Percentiles rank a stretch among this genome's conserved stretches.
phyloP scores from a whole-genome alignment of 2,329 filamentous ascomycete species.

The Cladophialophora carrionii region DNA sequence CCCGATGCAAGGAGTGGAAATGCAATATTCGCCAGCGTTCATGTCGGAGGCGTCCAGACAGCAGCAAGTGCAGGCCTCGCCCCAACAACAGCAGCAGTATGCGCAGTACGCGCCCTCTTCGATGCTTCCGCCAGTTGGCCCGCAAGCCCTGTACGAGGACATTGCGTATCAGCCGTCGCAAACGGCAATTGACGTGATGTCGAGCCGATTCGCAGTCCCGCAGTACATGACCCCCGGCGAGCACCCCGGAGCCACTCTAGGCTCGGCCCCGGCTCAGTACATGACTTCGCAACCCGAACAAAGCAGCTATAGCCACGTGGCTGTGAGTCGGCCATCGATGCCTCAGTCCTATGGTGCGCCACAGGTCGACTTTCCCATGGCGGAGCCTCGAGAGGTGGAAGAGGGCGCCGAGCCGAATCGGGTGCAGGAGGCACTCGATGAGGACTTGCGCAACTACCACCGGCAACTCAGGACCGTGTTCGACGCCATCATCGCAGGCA shows the following conservation, averaged over 20 bases:
- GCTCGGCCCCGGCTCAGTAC: constrained; percentile 61
- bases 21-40: constrained; percentile 71
- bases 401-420: constrained; percentile 44
- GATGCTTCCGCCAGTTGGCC: constrained; percentile 65
- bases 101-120: constrained; percentile 64
- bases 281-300: constrained; percentile 66
- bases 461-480: constrained; percentile 66
- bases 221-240: constrained; percentile 74
- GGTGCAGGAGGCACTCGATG: constrained; percentile 57
- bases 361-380: constrained; percentile 53
- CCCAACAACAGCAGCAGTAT: constrained; percentile 59
- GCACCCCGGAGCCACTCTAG: constrained; percentile 63
- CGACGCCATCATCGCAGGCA: constrained; percentile 67
- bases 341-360: constrained; percentile 56
- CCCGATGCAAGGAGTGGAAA: constrained; percentile 55
- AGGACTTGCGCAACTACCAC: constrained; percentile 70
- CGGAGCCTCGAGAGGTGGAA: constrained; percentile 45
- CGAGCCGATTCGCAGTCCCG: constrained; percentile 68
- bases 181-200: constrained; percentile 74
- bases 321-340: constrained; percentile 56
- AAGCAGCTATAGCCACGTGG: constrained; percentile 64
- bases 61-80: constrained; percentile 40
- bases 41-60: constrained; percentile 50
- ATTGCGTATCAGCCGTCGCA: constrained; percentile 74
- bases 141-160: constrained; percentile 71